phyloP scores from a whole-genome alignment of 179 eudicot genomes.

The Spinacia oleracea region DNA sequence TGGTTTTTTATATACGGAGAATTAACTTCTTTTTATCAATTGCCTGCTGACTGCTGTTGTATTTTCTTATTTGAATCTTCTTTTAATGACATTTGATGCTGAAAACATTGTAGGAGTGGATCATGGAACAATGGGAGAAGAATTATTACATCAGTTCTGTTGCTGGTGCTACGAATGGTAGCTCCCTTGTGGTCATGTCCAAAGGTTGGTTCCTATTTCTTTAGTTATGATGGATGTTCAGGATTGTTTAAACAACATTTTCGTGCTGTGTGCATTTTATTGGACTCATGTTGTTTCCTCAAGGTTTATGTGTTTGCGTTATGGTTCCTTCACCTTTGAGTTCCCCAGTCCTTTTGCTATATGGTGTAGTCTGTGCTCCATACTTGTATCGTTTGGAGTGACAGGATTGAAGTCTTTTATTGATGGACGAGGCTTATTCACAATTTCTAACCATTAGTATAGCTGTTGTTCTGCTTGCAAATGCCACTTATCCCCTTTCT shows the following conservation, averaged over 20 bases:
- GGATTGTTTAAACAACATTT: neutral
- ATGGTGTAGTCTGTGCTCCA: neutral
- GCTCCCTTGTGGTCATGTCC: slow-evolving; percentile 88
- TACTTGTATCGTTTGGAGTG: neutral
- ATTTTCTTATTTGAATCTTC: neutral
- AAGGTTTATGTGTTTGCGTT: neutral
- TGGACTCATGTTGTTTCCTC: neutral
- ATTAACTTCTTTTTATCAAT: neutral
- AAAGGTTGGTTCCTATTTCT: slow-evolving; percentile 49
- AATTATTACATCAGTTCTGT: slow-evolving; percentile 73
- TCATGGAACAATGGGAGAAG: slow-evolving; percentile 90
- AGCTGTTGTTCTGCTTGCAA: neutral
- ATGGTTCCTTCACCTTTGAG: neutral
- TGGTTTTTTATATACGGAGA: slow-evolving; percentile 6
- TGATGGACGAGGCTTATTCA: too few relatives aligned
- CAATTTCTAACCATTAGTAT: too few relatives aligned
- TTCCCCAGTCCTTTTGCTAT: neutral
- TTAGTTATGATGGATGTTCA: neutral
- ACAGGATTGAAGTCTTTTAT: neutral
- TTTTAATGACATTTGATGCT: neutral
- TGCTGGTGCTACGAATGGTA: slow-evolving; percentile 72
- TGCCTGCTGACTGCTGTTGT: neutral
- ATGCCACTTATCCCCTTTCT: neutral
- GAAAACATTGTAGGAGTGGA: slow-evolving; percentile 57
- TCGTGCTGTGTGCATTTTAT: neutral